A percentile compares a stretch with the other conserved stretches of the same genome.
These are phyloP conservation scores for Candida maris DNA, from an alignment of 805 yeast species.

Conservation along the genomic window DNA sequence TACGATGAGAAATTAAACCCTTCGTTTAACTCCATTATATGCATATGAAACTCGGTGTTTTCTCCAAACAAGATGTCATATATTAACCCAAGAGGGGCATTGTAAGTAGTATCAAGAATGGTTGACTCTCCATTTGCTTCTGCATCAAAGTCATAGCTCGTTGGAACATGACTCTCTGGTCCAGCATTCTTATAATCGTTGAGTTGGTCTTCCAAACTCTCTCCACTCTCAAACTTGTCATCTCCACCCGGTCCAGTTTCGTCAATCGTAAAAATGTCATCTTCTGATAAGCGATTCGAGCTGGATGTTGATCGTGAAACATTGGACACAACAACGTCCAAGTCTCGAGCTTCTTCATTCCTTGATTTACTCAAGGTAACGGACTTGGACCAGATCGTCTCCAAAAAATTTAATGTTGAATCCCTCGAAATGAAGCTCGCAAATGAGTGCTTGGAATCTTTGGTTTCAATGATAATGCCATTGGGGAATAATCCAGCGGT, in stretches of 20 bases:
- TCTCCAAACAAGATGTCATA: slow-evolving; percentile 69
- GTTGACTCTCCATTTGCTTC: slow-evolving; percentile 47
- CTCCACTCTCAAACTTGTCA: slow-evolving; percentile 20
- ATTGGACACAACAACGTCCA: slow-evolving; percentile 19
- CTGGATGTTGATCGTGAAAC: slow-evolving; percentile 14
- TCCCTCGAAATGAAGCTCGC: slow-evolving; percentile 88
- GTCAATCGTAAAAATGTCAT: slow-evolving; percentile 30
- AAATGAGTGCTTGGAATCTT: slow-evolving; percentile 63
- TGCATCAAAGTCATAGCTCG: slow-evolving; percentile 45
- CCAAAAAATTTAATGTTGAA: slow-evolving; percentile 65
- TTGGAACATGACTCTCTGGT: slow-evolving; percentile 59
- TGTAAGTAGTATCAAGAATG: slow-evolving; percentile 46
- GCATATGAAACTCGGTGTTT: slow-evolving; percentile 39
- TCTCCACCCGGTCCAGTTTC: slow-evolving; percentile 28
- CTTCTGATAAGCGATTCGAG: slow-evolving; percentile 21
- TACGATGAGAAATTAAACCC: slow-evolving; percentile 44
- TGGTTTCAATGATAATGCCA: slow-evolving; percentile 72
- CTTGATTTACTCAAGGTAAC: slow-evolving; percentile 27
- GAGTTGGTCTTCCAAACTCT: slow-evolving; percentile 16
- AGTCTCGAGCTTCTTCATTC: slow-evolving; percentile 24
- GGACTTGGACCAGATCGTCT: slow-evolving; percentile 61
- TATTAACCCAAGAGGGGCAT: slow-evolving; percentile 76
- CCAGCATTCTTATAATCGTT: slow-evolving; percentile 43
- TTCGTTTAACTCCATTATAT: slow-evolving; percentile 40
- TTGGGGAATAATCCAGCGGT: slow-evolving; percentile 92